Evolutionary conservation across 495 filamentous ascomycete genomes (phyloP), one percentile per base, ranked within the genome.

Genomic region (Neurospora discreta): DNA sequence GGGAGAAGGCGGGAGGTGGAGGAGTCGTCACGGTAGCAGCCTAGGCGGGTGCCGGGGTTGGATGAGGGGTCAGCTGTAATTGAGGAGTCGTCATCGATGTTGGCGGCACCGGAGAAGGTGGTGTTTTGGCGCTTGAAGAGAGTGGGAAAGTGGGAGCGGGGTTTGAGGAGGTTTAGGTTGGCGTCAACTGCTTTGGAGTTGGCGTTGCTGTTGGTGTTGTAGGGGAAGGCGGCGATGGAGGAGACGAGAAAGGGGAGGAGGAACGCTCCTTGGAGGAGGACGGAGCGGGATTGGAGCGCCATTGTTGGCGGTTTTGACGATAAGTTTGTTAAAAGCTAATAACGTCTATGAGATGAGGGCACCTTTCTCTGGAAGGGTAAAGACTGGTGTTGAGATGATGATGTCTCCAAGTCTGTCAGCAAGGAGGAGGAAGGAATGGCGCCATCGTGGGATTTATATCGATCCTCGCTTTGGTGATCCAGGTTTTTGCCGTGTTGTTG

Each of bases 1-100:
- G 78, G 79, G 41, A 92, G 84, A n/a, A 88, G 85, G 44, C 90
- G 89, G 23, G 67, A 71, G 23, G 46, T 43, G 44, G 73, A 76
- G 23, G 71, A 75, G 36, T 81, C 78, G 13, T 74, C 77, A n/a
- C 73, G 43, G 41, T 77, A 75, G 70, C 81, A 84, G 41, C 78
- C 80, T 20, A 79, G 26, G 67, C 79, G 73, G 26, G 52, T 69
- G 73, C 74, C 74, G 4, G 69, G 68, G 42, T 26, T 52, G 74
- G 16, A 42, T 39, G 2, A 41, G 30, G 9, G 41, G 67, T 20
- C 39, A 23, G 67, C n/a, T 43, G n/a, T 70, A 9, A 39, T 9
- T 68, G 71, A 16, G 43, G 26, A 15, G 71, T 52, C 20, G 9
- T 52, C 20, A 4, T 26, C 44, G 20, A 52, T 26, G 5, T 16